Evolutionary conservation across 352 stramenopile species (phyloP).

Genomic region (Pythium aphanidermatum): DNA sequence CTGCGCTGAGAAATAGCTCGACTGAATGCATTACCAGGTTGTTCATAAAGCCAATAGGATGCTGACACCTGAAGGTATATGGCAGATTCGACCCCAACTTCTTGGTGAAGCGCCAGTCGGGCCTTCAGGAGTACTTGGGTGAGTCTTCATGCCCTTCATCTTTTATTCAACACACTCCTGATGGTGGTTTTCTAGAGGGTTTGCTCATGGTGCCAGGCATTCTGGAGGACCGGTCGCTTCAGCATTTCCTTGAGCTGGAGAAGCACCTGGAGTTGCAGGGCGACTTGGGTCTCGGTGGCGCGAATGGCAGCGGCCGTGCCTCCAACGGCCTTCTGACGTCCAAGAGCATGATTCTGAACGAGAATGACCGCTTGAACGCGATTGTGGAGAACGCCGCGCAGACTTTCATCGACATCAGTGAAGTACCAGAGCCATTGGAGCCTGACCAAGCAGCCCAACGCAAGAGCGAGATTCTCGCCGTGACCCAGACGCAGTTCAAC

Average conservation of each 20-base stretch:
- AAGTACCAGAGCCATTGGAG: constrained; percentile 74
- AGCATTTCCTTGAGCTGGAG: constrained; percentile 77
- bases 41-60: not conserved
- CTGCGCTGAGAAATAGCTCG: constrained; percentile 12
- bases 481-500: constrained; percentile 35
- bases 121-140: constrained; percentile 74
- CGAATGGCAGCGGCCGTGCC: constrained; percentile 22
- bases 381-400: constrained; percentile 75
- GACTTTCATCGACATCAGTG: constrained; percentile 79
- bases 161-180: too few relatives aligned
- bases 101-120: constrained; percentile 62
- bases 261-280: constrained; percentile 66
- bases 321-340: constrained; percentile 39
- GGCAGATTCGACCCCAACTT: constrained; percentile 81
- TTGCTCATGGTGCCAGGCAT: constrained; percentile 67
- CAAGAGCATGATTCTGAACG: constrained; percentile 53
- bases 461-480: constrained; percentile 69
- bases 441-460: constrained; percentile 67
- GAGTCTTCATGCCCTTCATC: too few relatives aligned
- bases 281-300: constrained; percentile 28
- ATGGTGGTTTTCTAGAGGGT: constrained; percentile 20
- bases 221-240: constrained; percentile 64
- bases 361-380: constrained; percentile 69
- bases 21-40: too few relatives aligned
- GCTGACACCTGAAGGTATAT: not conserved